Conservation (phyloP, 2,329 filamentous ascomycete genomes). For the Neophaeococcomyces mojaviensis region DNA sequence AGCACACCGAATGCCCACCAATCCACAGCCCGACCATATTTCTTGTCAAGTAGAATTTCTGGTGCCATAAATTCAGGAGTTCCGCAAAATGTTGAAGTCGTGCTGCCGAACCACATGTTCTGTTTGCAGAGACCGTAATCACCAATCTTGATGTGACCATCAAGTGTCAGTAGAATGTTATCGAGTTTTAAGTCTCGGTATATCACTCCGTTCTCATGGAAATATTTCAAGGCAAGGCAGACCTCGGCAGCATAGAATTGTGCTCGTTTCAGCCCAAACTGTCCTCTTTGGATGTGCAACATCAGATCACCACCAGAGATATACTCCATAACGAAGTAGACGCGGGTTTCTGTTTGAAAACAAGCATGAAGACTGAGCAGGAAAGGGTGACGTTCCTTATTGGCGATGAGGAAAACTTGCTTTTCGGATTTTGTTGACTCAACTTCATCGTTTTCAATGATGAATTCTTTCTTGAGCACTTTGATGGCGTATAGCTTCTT, state of each 20-base stretch:
- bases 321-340: constrained; percentile 99
- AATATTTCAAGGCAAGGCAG: constrained; percentile 94
- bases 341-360: constrained; percentile 96
- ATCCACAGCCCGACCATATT: constrained; percentile 92
- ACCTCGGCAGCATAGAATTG: constrained; percentile 99
- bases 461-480: constrained; percentile 98
- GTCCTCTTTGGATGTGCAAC: constrained; percentile 95
- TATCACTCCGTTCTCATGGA: constrained; percentile 98
- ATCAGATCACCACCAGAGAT: constrained; percentile 97
- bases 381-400: constrained; percentile 95
- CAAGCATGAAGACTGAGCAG: constrained; percentile 90
- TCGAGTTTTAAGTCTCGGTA: constrained; percentile 77
- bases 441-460: constrained; percentile 98
- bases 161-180: constrained; percentile 86
- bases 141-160: constrained; percentile 96
- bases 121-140: constrained; percentile 99
- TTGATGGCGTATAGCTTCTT: constrained; percentile 97
- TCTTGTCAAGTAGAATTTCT: constrained; percentile 97
- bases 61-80: constrained; percentile 99
- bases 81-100: constrained; percentile 95
- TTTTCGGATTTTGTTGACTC: constrained; percentile 97
- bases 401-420: constrained; percentile 91
- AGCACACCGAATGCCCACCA: constrained; percentile 99
- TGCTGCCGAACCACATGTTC: constrained; percentile 98
- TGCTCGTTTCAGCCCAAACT: constrained; percentile 90